These are phyloP conservation scores for Cicer bijugum DNA, from an alignment of 306 rosid genomes.

Conservation along the genomic window DNA sequence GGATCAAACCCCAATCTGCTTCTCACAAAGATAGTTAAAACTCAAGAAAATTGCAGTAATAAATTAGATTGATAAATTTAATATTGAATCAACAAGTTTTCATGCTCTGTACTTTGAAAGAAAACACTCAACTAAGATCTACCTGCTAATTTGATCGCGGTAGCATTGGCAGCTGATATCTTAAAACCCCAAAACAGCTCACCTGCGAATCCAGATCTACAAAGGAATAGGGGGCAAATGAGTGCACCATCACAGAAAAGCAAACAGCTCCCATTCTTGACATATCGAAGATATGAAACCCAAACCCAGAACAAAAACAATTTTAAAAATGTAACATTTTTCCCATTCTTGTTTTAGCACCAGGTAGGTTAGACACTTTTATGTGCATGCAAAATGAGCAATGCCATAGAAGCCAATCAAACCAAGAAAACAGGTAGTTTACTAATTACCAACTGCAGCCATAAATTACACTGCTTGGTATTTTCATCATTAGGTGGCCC, in stretches of 20 bases:
- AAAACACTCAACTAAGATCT: conserved; percentile 49
- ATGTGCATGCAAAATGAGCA: conserved; percentile 26
- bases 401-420: conserved; percentile 33
- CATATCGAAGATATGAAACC: not conserved
- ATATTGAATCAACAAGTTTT: conserved; percentile 44
- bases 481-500: conserved; percentile 61
- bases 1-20: conserved; percentile 30
- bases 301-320: conserved; percentile 16
- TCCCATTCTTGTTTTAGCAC: conserved; percentile 26
- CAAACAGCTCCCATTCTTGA: conserved; percentile 17
- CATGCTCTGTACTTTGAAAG: conserved; percentile 43
- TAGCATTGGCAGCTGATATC: conserved; percentile 40
- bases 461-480: conserved; percentile 50
- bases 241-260: conserved; percentile 22
- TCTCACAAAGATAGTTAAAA: conserved; percentile 32
- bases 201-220: conserved; percentile 49
- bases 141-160: conserved; percentile 51
- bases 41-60: conserved; percentile 31
- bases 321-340: not conserved
- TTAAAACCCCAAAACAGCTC: conserved; percentile 49
- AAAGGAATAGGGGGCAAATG: conserved; percentile 35
- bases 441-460: conserved; percentile 61
- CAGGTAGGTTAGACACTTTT: not conserved
- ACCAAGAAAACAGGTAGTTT: conserved; percentile 15
- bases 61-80: conserved; percentile 33